Evolutionary conservation across 2,329 filamentous ascomycete genomes (phyloP).

Genomic region (Nothophaeocryptopus gaeumannii): DNA sequence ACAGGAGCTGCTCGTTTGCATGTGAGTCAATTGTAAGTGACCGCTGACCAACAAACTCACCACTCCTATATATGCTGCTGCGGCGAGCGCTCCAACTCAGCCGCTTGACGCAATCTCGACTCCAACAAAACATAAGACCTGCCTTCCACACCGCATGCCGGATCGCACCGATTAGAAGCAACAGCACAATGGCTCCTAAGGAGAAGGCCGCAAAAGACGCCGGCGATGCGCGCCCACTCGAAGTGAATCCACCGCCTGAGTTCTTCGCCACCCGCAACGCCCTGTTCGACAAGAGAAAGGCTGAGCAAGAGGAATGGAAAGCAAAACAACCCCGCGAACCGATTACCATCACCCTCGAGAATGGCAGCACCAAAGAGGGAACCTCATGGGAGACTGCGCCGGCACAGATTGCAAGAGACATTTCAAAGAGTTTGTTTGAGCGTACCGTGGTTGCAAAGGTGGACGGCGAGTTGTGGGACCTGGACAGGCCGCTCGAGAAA

Average conservation of each 20-base stretch:
- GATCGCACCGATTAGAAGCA: conserved; percentile 5
- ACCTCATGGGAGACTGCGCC: conserved; percentile 92
- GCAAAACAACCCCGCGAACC: conserved; percentile 67
- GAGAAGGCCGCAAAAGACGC: conserved; percentile 40
- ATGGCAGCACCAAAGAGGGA: conserved; percentile 68
- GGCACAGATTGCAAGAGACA: conserved; percentile 70
- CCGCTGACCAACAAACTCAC: no score
- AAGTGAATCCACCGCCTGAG: conserved; percentile 58
- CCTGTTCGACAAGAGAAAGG: conserved; percentile 85
- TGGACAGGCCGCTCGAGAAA: conserved; percentile 84
- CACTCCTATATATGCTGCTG: conserved; percentile 7
- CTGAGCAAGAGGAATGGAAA: conserved; percentile 74
- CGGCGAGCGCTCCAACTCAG: conserved; percentile 5
- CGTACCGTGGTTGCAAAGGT: conserved; percentile 83
- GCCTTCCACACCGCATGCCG: conserved; percentile 11
- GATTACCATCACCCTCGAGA: conserved; percentile 70
- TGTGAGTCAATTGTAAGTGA: no score
- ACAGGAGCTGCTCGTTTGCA: no score
- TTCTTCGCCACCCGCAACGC: conserved; percentile 81
- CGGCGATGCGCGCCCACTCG: conserved; percentile 43
- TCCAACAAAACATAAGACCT: background rate
- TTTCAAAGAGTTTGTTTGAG: conserved; percentile 81
- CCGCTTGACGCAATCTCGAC: conserved; percentile 4
- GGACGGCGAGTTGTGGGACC: conserved; percentile 86
- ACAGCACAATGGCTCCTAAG: conserved; percentile 37